These are phyloP conservation scores for Pseudogymnoascus sp. DNA, from an alignment of 2,329 filamentous ascomycete species.

Conservation along the genomic window DNA sequence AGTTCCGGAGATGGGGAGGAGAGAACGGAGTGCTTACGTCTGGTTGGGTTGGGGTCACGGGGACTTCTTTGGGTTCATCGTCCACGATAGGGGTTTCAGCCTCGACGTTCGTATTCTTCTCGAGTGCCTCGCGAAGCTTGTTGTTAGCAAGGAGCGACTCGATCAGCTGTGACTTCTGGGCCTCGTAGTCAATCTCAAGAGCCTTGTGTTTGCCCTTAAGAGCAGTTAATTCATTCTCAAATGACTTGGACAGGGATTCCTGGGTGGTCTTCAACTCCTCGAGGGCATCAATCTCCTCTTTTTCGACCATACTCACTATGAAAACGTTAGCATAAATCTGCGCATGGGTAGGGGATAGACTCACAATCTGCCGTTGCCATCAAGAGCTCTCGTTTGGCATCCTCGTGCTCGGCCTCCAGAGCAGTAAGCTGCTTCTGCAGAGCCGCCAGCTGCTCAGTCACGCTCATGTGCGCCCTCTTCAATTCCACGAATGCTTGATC, in stretches of 20 bases:
- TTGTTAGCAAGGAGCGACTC: conserved; percentile 53
- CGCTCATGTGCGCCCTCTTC: conserved; percentile 39
- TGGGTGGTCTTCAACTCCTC: conserved; percentile 52
- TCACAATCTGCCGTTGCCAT: conserved; percentile 43
- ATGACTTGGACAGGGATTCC: conserved; percentile 47
- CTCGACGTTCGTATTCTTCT: background rate
- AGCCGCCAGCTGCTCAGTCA: conserved; percentile 40
- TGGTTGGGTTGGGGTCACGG: background rate
- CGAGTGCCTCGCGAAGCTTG: conserved; percentile 46
- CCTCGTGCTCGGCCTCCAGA: conserved; percentile 36
- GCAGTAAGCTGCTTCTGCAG: conserved; percentile 39
- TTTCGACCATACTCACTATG: conserved; percentile 43
- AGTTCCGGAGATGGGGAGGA: background rate
- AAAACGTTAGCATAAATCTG: conserved; percentile 18
- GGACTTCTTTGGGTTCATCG: background rate
- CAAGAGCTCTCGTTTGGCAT: conserved; percentile 47
- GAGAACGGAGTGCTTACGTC: conserved; percentile 2
- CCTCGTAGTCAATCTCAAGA: conserved; percentile 44
- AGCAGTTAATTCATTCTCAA: conserved; percentile 48
- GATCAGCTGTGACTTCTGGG: conserved; percentile 51
- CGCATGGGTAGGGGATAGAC: conserved; percentile 22
- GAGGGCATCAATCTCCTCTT: conserved; percentile 46
- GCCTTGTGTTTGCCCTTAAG: conserved; percentile 43
- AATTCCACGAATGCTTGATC: conserved; percentile 45
- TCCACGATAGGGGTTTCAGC: background rate